Evolutionary conservation across 2,329 filamentous ascomycete genomes (phyloP), one percentile per base, ranked within the genome.

Genomic region (Aspergillus quadricinctus): DNA sequence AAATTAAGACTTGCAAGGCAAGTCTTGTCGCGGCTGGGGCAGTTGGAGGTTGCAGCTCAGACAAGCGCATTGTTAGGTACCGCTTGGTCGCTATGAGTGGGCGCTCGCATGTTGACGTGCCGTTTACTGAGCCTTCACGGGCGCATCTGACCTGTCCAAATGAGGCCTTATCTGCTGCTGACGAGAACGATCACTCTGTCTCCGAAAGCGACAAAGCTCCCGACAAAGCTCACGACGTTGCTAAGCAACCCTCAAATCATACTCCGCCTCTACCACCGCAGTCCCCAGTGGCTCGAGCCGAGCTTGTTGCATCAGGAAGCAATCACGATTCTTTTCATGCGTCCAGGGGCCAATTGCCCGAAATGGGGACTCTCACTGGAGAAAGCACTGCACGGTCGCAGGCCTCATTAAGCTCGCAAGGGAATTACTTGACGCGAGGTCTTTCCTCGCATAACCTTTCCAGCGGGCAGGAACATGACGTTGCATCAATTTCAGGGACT

Each of bases 131-230:
- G 25, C 51, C 61, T 31, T 52, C 60, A 10, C 63, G 64, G 28
- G 52, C 64, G 50, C 66, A 59, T 48, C 52, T 63, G 49, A 58
- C 64, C 57, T 54, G 59, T 48, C 53, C 60, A 50, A 56, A 61
- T 46, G 52, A 48, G 50, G 55, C 55, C 53, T 56, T 37, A 7
- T 37, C 56, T 2, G 52, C 55, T 31, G 50, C 17, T 37, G 27
- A 23, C 41, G 14, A 58, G 23, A 27, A 46, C 23, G 7, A 14
- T 23, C 11, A 46, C 19, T 2, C 21, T 23, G 43, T 25, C 21
- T 17, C 43, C 17, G 51, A 56, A 31, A 55, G 61, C 45, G 56
- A 55, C 43, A 40, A 37, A 41, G 41, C 53, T 43, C 31, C 51
- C 5, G 59, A 29, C 46, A 35, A 56, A 23, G 27, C 37, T 27